Base-by-base conservation (phyloP, 768 basidiomycete species). In the Leucosporidium creatinivorum region DNA sequence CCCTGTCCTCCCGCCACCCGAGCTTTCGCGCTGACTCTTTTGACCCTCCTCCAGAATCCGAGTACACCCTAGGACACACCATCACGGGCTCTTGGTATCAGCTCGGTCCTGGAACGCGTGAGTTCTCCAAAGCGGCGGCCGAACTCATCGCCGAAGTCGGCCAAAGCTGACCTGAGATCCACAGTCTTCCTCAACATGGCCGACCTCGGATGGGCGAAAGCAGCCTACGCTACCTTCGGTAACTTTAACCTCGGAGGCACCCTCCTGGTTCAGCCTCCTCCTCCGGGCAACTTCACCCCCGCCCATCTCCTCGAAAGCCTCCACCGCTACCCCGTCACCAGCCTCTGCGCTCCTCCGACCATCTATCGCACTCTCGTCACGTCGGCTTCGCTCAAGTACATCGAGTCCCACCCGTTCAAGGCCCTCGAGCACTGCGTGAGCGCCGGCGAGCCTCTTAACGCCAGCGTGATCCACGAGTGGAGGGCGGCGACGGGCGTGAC, bases 181-280 rank as follows among this genome's bases (percentile, higher is more conserved):
- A 25, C 26, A 28, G 49, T 66, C 7, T 58, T 70, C 55, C 57
- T 60, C 4, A 66, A 63, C 62, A 62, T 70, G 50, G 72, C 69
- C 0, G 69, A 70, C 28, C 65, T 70, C 12, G 69, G 67, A 12
- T 73, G 72, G 72, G 72, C 72, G 15, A 73, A 73, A 55, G 69
- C 69, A 1, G 30, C 47, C 2, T 73, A 73, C 52, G 56, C 66
- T 28, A 57, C 56, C 5, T 44, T 66, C 8, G 64, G 66, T 7
- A 26, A 36, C 12, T 51, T 67, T 60, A 62, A 58, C 62, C 39
- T 69, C 55, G 71, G 67, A 28, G 68, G 63, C 1, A 66, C 68
- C 17, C 63, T 60, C 62, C 69, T 70, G 28, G 69, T 69, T 19
- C 67, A 65, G 18, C 62, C 71, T 15, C 69, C 69, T 17, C 66